Percentiles rank a stretch among this genome's conserved stretches.
Conservation (phyloP, 192 early-diverging fungal genomes). For the Coemansia sp. region DNA sequence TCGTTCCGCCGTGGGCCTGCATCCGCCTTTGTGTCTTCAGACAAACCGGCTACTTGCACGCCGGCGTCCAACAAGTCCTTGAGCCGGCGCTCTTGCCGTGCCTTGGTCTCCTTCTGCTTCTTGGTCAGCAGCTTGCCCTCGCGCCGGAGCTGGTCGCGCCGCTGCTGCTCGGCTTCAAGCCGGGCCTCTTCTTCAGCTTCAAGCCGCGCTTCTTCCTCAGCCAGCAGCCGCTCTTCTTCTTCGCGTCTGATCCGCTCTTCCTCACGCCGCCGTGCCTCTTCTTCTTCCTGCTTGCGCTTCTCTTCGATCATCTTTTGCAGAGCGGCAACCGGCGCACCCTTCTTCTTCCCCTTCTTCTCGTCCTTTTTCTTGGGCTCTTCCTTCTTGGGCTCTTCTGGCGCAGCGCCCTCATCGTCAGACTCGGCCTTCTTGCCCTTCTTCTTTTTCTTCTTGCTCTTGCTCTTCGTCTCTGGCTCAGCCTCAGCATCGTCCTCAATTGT, state of each 20-base stretch:
- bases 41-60: conserved; percentile 64
- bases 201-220: conserved; percentile 67
- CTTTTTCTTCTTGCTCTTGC: conserved; percentile 58
- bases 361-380: conserved; percentile 25
- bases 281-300: conserved; percentile 65
- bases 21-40: conserved; percentile 16
- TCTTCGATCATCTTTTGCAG: conserved; percentile 60
- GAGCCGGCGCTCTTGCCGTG: conserved; percentile 64
- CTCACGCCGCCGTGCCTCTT: conserved; percentile 74
- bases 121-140: conserved; percentile 92
- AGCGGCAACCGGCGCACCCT: conserved; percentile 40
- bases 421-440: conserved; percentile 59
- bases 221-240: conserved; percentile 65
- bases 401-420: conserved; percentile 29
- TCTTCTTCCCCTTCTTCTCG: conserved; percentile 37
- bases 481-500: conserved; percentile 24
- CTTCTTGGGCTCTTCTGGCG: conserved; percentile 5
- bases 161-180: conserved; percentile 73
- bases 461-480: conserved; percentile 25
- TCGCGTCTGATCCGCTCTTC: conserved; percentile 65
- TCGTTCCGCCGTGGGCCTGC: conserved; percentile 16
- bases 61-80: conserved; percentile 78
- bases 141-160: conserved; percentile 87
- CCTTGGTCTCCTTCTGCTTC: conserved; percentile 85
- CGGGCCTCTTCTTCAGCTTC: conserved; percentile 73